Evolutionary conservation across 768 basidiomycete species (phyloP).

Genomic region (Tephrocybe rancida): DNA sequence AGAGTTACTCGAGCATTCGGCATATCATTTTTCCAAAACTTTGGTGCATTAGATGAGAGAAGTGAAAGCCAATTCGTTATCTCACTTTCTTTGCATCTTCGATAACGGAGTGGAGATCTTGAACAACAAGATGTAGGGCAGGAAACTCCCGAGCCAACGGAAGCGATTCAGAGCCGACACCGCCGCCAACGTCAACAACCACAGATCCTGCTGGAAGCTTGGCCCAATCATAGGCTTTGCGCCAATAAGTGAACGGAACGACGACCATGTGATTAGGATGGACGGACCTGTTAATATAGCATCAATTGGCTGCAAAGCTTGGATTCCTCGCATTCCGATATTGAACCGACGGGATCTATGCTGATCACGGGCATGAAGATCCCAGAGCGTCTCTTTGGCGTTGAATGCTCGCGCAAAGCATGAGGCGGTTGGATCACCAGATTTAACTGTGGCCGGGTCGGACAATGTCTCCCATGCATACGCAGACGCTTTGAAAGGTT

Average conservation of each 20-base stretch:
- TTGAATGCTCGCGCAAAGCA: slow-evolving; percentile 28
- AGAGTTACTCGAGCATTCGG: slow-evolving; percentile 1
- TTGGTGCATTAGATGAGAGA: too few relatives aligned
- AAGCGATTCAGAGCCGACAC: slow-evolving; percentile 31
- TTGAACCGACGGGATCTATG: slow-evolving; percentile 26
- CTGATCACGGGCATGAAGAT: slow-evolving; percentile 22
- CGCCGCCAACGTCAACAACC: slow-evolving; percentile 39
- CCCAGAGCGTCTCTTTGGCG: slow-evolving; percentile 24
- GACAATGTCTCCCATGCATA: slow-evolving; percentile 33
- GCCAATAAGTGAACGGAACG: not conserved
- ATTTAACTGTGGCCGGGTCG: slow-evolving; percentile 25
- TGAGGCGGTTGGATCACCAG: slow-evolving; percentile 24
- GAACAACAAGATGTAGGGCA: slow-evolving; percentile 30
- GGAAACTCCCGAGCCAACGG: slow-evolving; percentile 29
- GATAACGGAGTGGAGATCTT: slow-evolving; percentile 26
- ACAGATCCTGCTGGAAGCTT: slow-evolving; percentile 9
- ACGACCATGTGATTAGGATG: not conserved
- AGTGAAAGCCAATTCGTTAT: not conserved
- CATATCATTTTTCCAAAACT: slow-evolving; percentile 3
- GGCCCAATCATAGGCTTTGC: slow-evolving; percentile 12
- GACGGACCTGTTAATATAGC: slow-evolving; percentile 16
- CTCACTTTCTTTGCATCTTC: slow-evolving; percentile 22
- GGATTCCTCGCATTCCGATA: slow-evolving; percentile 31
- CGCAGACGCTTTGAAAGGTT: slow-evolving; percentile 30
- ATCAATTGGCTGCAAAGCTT: slow-evolving; percentile 25